These are phyloP conservation scores for Boletus sp. DNA, from an alignment of 768 basidiomycete species.

Conservation along the genomic window DNA sequence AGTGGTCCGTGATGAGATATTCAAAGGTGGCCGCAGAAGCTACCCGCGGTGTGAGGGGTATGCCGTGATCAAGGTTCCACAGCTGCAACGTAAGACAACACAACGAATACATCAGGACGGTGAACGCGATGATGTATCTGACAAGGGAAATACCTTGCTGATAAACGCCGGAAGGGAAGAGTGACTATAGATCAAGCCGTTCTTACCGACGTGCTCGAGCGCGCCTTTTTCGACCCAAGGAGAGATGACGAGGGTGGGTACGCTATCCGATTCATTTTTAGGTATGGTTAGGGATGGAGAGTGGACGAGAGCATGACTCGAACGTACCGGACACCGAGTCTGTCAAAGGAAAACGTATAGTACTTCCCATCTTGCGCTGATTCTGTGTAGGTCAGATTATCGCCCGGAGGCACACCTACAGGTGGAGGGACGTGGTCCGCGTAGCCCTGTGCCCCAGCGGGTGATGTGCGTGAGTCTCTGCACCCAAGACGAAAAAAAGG, in stretches of 20 bases:
- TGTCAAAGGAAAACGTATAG: slow-evolving; percentile 24
- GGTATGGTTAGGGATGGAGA: not conserved
- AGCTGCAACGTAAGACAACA: slow-evolving; percentile 1
- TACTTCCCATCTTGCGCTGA: slow-evolving; percentile 13
- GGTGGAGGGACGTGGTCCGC: slow-evolving; percentile 26
- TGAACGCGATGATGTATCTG: not conserved
- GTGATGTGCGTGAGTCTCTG: not conserved
- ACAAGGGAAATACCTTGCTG: slow-evolving; percentile 12
- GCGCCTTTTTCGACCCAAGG: slow-evolving; percentile 25
- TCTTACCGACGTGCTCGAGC: slow-evolving; percentile 8
- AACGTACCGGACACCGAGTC: slow-evolving; percentile 25
- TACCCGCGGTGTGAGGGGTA: slow-evolving; percentile 21
- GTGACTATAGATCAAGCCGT: slow-evolving; percentile 21
- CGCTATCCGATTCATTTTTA: not conserved
- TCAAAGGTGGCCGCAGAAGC: slow-evolving; percentile 23
- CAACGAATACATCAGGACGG: not conserved
- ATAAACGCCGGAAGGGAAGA: slow-evolving; percentile 23
- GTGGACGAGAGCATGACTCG: not conserved
- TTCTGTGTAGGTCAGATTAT: slow-evolving; percentile 25
- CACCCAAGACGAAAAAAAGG: not conserved
- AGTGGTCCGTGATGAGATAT: slow-evolving; percentile 22
- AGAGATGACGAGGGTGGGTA: slow-evolving; percentile 23
- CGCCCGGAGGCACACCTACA: slow-evolving; percentile 22
- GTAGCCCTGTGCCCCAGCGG: slow-evolving; percentile 14
- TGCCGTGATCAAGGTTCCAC: slow-evolving; percentile 26